Percentiles rank a stretch among this genome's conserved stretches.
phyloP scores from a whole-genome alignment of 1,139 yeast genomes.

The Pichia sp. region DNA sequence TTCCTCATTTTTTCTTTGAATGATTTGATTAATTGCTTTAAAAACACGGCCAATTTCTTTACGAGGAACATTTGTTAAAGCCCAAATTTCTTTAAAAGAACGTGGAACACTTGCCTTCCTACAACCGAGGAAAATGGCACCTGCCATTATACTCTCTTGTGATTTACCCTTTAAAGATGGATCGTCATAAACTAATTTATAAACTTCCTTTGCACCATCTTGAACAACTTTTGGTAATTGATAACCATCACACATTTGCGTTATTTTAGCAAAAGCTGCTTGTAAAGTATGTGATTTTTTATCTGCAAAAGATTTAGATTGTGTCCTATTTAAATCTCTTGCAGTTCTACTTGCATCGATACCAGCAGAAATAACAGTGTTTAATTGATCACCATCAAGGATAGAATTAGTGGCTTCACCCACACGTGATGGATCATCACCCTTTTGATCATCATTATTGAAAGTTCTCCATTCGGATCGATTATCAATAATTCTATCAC shows the following conservation, averaged over 20 bases:
- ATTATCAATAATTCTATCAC: slow-evolving; percentile 90
- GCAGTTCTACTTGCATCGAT: slow-evolving; percentile 74
- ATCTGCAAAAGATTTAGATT: slow-evolving; percentile 77
- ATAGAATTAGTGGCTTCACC: slow-evolving; percentile 98
- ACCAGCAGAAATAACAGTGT: slow-evolving; percentile 85
- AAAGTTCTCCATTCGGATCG: slow-evolving; percentile 99
- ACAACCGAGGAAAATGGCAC: slow-evolving; percentile 91
- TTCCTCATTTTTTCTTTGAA: slow-evolving; percentile 56
- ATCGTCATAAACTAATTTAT: slow-evolving; percentile 86
- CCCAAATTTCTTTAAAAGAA: slow-evolving; percentile 93
- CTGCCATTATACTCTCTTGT: slow-evolving; percentile 94
- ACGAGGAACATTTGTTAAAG: slow-evolving; percentile 86
- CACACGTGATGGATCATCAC: slow-evolving; percentile 98
- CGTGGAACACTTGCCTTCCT: slow-evolving; percentile 92
- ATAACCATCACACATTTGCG: slow-evolving; percentile 96
- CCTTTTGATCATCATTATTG: slow-evolving; percentile 93
- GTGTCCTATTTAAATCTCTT: slow-evolving; percentile 84
- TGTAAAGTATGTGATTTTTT: slow-evolving; percentile 81
- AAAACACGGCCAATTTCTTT: slow-evolving; percentile 90
- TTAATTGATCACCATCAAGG: slow-evolving; percentile 84
- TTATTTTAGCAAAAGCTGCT: slow-evolving; percentile 83
- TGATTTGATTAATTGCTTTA: slow-evolving; percentile 70
- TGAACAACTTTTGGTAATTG: slow-evolving; percentile 91
- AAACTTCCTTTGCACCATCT: slow-evolving; percentile 96
- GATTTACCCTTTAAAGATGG: slow-evolving; percentile 83